phyloP scores from a whole-genome alignment of 768 basidiomycete species.

The Pisolithus sp. region DNA sequence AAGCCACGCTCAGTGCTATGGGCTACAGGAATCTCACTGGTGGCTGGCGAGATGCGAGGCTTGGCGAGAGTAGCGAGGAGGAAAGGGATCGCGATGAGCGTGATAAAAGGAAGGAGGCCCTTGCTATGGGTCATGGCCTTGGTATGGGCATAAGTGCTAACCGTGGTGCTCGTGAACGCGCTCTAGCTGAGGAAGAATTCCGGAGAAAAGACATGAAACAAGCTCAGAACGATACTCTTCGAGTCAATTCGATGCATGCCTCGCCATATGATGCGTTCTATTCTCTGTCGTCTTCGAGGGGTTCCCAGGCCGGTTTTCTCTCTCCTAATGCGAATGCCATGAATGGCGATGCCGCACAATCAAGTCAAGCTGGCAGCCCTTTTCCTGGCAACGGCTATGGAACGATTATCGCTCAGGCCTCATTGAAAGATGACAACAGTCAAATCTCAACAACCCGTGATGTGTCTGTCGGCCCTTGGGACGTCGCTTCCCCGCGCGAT shows the following conservation, averaged over 20 bases:
- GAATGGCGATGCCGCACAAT: constrained; percentile 10
- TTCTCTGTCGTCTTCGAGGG: constrained; percentile 39
- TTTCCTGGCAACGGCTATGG: constrained; percentile 20
- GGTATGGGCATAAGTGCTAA: constrained; percentile 35
- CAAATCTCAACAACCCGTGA: constrained; percentile 12
- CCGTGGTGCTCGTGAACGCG: constrained; percentile 57
- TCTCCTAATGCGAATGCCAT: constrained; percentile 7
- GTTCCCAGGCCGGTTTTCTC: constrained; percentile 17
- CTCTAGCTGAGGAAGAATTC: constrained; percentile 51
- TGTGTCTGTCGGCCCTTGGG: constrained; percentile 25
- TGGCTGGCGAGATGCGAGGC: constrained; percentile 32
- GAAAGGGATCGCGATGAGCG: constrained; percentile 44
- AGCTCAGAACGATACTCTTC: constrained; percentile 30
- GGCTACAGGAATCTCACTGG: constrained; percentile 31
- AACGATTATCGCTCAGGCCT: constrained; percentile 21
- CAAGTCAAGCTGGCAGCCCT: constrained; percentile 10
- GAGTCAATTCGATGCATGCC: constrained; percentile 35
- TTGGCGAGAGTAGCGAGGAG: constrained; percentile 28
- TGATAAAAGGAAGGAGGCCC: constrained; percentile 35
- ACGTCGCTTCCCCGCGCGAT: constrained; percentile 28
- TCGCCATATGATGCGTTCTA: constrained; percentile 77
- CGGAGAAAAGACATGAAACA: constrained; percentile 49
- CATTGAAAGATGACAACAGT: constrained; percentile 18
- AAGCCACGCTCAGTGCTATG: constrained; percentile 45
- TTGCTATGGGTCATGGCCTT: constrained; percentile 13